phyloP scores from a whole-genome alignment of 2,329 filamentous ascomycete species.

The Alternaria sp. region DNA sequence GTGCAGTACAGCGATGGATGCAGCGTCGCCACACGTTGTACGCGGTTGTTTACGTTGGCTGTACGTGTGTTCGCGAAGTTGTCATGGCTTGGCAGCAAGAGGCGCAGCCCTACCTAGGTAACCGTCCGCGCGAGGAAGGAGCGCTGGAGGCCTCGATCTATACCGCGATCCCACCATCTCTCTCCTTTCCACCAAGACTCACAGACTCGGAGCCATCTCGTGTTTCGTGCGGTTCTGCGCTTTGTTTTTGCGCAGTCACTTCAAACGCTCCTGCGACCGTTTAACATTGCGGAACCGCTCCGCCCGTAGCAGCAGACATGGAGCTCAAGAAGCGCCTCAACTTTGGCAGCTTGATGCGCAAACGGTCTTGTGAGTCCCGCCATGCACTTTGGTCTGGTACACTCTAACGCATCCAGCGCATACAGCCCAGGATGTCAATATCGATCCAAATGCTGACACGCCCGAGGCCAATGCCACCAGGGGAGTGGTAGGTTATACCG shows the following conservation, averaged over 20 bases:
- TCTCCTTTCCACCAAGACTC: not conserved
- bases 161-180: not conserved
- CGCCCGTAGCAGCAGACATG: constrained; percentile 35
- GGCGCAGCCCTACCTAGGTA: constrained; percentile 26
- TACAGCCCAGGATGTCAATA: constrained; percentile 40
- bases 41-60: constrained; percentile 38
- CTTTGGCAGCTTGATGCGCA: constrained; percentile 48
- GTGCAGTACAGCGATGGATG: constrained; percentile 1
- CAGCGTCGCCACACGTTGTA: constrained; percentile 17
- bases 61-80: constrained; percentile 7
- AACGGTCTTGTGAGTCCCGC: constrained; percentile 36
- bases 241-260: not conserved
- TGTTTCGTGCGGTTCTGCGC: not conserved
- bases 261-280: not conserved
- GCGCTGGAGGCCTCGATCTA: constrained; percentile 15
- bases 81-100: constrained; percentile 31
- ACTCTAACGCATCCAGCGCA: constrained; percentile 25
- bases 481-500: constrained; percentile 67
- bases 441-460: constrained; percentile 59
- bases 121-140: constrained; percentile 7
- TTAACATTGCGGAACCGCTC: constrained; percentile 4
- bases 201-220: not conserved
- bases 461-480: constrained; percentile 73
- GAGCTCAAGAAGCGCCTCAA: constrained; percentile 52
- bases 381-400: not conserved